Percentiles rank a stretch among this genome's conserved stretches.
Evolutionary conservation across 2,329 filamentous ascomycete genomes (phyloP).

Genomic region (Thelonectria blattea): DNA sequence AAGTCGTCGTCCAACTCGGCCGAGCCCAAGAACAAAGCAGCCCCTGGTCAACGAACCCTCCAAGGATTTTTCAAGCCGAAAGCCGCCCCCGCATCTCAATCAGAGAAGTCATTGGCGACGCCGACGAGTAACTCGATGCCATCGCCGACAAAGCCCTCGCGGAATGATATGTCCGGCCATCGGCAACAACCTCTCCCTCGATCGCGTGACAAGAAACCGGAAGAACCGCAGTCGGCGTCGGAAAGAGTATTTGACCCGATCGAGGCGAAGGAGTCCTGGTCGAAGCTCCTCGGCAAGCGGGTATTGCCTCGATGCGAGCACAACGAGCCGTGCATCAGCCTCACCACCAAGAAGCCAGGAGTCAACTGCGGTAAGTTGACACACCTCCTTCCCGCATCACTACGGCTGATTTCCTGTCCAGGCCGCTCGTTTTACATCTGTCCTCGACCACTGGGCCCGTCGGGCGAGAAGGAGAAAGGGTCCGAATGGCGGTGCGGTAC

Average conservation of each 20-base stretch:
- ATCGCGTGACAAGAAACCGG: not conserved
- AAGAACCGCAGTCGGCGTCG: slow-evolving; percentile 9
- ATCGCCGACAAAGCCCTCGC: slow-evolving; percentile 25
- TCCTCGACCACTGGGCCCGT: slow-evolving; percentile 78
- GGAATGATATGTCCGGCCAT: slow-evolving; percentile 2
- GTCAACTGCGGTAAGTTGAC: slow-evolving; percentile 70
- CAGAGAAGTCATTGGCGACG: slow-evolving; percentile 9
- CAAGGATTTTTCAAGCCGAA: slow-evolving; percentile 79
- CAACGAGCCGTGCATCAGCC: slow-evolving; percentile 80
- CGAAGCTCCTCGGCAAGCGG: slow-evolving; percentile 78
- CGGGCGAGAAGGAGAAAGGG: slow-evolving; percentile 81
- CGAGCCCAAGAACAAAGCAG: slow-evolving; percentile 42
- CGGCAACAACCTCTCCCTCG: slow-evolving; percentile 1
- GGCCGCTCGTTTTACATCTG: slow-evolving; percentile 70
- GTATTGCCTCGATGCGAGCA: slow-evolving; percentile 84
- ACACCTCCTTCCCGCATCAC: slow-evolving; percentile 14
- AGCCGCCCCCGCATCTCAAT: slow-evolving; percentile 17
- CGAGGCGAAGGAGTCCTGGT: slow-evolving; percentile 81
- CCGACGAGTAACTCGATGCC: slow-evolving; percentile 18
- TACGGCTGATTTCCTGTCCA: slow-evolving; percentile 38
- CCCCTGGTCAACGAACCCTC: slow-evolving; percentile 61
- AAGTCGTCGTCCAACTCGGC: slow-evolving; percentile 33
- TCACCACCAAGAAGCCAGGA: slow-evolving; percentile 88
- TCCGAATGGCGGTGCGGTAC: slow-evolving; percentile 89
- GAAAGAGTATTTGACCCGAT: slow-evolving; percentile 69